These are phyloP conservation scores for Neurospora terricola DNA, from an alignment of 495 filamentous ascomycete species.

Conservation along the genomic window DNA sequence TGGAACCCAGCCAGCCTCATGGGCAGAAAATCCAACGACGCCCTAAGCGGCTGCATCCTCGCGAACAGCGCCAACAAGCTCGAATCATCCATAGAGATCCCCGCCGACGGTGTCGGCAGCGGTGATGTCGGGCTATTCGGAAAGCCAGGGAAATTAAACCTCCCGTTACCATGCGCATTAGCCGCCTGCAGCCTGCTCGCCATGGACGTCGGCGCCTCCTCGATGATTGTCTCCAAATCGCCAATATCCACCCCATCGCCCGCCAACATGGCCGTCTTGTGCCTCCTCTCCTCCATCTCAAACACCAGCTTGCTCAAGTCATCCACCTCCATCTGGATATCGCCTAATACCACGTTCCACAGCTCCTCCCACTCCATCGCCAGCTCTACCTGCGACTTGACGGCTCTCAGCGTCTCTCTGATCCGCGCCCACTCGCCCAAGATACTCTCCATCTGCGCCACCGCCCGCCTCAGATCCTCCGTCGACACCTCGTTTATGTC, in stretches of 20 bases:
- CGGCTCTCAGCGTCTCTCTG: conserved; percentile 56
- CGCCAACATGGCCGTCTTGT: conserved; percentile 53
- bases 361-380: conserved; percentile 99
- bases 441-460: conserved; percentile 79
- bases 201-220: conserved; percentile 59
- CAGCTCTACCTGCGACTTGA: conserved; percentile 86
- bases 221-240: conserved; percentile 87
- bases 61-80: conserved; percentile 81
- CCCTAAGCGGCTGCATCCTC: conserved; percentile 84
- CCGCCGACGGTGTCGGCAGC: conserved; percentile 42
- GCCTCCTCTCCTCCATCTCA: conserved; percentile 91
- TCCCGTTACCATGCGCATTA: conserved; percentile 34
- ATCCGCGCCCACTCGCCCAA: conserved; percentile 77
- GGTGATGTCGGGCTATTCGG: conserved; percentile 46
- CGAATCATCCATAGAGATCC: conserved; percentile 66
- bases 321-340: conserved; percentile 86
- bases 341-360: conserved; percentile 85
- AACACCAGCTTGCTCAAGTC: conserved; percentile 74
- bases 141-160: conserved; percentile 56
- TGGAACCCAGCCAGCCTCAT: conserved; percentile 88
- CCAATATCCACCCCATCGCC: conserved; percentile 66
- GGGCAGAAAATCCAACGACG: conserved; percentile 91
- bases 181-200: conserved; percentile 27
- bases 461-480: conserved; percentile 57
- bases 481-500: conserved; percentile 63